phyloP scores from a whole-genome alignment of 805 yeast species.

The Wickerhamiella cacticola region DNA sequence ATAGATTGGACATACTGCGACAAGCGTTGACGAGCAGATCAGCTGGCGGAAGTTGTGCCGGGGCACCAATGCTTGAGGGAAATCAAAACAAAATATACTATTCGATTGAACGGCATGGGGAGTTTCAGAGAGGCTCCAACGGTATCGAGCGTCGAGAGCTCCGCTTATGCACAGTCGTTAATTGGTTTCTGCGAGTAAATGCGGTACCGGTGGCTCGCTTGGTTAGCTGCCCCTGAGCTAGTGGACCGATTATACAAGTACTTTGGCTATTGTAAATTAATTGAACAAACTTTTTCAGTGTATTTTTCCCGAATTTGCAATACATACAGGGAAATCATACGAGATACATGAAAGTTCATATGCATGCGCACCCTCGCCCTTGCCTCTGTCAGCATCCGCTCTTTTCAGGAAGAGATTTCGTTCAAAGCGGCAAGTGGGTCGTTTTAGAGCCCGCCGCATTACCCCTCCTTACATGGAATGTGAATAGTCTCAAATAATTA shows the following conservation, averaged over 20 bases:
- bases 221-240: background rate
- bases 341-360: background rate
- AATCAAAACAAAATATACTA: too few species aligned
- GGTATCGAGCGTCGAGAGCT: background rate
- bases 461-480: background rate
- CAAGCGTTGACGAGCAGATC: background rate
- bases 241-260: background rate
- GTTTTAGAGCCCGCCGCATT: background rate
- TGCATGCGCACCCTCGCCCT: conserved; percentile 3
- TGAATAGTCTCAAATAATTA: too few species aligned
- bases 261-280: too few species aligned
- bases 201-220: background rate
- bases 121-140: too few species aligned
- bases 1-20: background rate
- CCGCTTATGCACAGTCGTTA: conserved; percentile 5
- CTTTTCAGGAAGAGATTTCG: background rate
- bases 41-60: too few species aligned
- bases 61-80: too few species aligned
- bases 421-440: conserved; percentile 2
- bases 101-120: too few species aligned
- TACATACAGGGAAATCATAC: too few species aligned
- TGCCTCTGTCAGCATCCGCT: background rate
- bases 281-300: too few species aligned
- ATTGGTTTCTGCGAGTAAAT: background rate
- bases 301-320: too few species aligned